A percentile compares a stretch with the other conserved stretches of the same genome.
Conservation (phyloP, 345 rosid species). For the Salix arbutifolia region DNA sequence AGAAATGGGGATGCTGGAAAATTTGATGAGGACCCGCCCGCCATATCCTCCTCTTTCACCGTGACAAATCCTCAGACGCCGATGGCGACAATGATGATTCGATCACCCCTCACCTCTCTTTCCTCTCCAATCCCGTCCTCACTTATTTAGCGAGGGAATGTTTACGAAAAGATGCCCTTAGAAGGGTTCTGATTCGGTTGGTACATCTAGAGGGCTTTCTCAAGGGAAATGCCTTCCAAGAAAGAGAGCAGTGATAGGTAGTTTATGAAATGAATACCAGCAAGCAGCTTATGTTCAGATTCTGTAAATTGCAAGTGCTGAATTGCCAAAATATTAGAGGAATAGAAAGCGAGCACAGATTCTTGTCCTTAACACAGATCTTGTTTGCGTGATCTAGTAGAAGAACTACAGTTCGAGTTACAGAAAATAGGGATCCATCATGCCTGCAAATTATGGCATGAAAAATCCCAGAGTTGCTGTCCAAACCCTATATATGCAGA, state of each 20-base stretch:
- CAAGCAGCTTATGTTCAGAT: slow-evolving; percentile 66
- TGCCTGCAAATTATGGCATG: no score
- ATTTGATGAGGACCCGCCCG: slow-evolving; percentile 54
- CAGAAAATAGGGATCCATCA: no score
- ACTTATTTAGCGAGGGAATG: slow-evolving; percentile 24
- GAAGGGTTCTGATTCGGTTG: slow-evolving; percentile 50
- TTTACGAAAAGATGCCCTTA: slow-evolving; percentile 46
- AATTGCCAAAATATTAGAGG: background rate
- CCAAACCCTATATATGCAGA: no score
- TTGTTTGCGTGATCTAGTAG: no score
- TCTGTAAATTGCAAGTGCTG: slow-evolving; percentile 9
- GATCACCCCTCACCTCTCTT: slow-evolving; percentile 47
- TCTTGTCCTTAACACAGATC: no score
- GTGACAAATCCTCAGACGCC: slow-evolving; percentile 35
- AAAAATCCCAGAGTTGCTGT: no score
- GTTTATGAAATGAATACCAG: slow-evolving; percentile 75
- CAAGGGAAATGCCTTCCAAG: slow-evolving; percentile 68
- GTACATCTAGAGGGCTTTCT: slow-evolving; percentile 64
- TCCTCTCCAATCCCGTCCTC: slow-evolving; percentile 84
- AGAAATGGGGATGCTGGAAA: slow-evolving; percentile 43
- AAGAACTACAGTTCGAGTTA: no score
- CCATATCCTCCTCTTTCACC: slow-evolving; percentile 45
- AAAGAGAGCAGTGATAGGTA: slow-evolving; percentile 65
- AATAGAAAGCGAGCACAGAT: background rate
- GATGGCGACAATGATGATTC: slow-evolving; percentile 22